phyloP scores from a whole-genome alignment of 1,284 basidiomycete genomes.

The Cutaneotrichosporon sp. region DNA sequence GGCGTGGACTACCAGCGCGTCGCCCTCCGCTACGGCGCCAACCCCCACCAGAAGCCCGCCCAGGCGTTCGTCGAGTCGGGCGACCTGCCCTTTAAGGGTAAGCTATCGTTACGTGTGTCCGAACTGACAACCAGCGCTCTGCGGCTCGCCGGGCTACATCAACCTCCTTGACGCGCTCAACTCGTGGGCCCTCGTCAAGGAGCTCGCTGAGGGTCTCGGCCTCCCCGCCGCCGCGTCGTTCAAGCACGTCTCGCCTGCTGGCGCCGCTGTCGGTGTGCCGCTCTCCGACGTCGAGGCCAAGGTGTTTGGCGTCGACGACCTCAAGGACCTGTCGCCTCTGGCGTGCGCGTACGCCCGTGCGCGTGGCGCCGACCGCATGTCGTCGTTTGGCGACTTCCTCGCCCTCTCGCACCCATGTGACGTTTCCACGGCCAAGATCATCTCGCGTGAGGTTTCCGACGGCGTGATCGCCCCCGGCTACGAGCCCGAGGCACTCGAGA shows the following conservation, averaged over 20 bases:
- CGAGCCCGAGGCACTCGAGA: constrained; percentile 77
- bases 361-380: constrained; percentile 97
- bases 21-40: constrained; percentile 89
- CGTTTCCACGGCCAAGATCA: constrained; percentile 88
- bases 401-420: constrained; percentile 91
- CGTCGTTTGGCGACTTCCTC: constrained; percentile 98
- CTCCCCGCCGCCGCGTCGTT: constrained; percentile 97
- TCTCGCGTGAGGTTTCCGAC: constrained; percentile 95
- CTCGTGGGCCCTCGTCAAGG: constrained; percentile 92
- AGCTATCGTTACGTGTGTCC: constrained; percentile 20
- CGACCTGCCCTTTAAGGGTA: constrained; percentile 89
- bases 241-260: constrained; percentile 98
- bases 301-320: constrained; percentile 93
- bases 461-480: constrained; percentile 97
- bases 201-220: constrained; percentile 71
- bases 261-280: constrained; percentile 84
- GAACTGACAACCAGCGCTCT: constrained; percentile 59
- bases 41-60: constrained; percentile 98
- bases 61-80: constrained; percentile 91
- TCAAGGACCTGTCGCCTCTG: constrained; percentile 79
- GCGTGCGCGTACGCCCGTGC: constrained; percentile 94
- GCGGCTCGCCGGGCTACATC: constrained; percentile 96
- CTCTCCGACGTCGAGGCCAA: constrained; percentile 82
- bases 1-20: constrained; percentile 69
- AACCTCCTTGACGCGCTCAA: constrained; percentile 98